Percentiles rank a stretch among this genome's conserved stretches.
phyloP scores from a whole-genome alignment of 139 green algal species.

The Protoeuglena noctilucae region DNA sequence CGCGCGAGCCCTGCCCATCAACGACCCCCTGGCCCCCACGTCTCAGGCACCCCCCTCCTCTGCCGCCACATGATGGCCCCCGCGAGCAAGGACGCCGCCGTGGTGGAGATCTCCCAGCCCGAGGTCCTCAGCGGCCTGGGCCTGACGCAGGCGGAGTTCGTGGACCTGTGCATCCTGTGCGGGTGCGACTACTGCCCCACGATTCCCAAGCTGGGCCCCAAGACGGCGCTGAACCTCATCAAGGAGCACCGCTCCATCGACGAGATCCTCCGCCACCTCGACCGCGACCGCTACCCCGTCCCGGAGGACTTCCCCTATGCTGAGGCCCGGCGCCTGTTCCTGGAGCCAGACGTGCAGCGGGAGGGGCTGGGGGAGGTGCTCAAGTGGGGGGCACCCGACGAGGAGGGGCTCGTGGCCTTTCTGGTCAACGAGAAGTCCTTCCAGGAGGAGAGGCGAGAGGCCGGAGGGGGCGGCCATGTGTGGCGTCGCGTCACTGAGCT shows the following conservation, averaged over 20 bases:
- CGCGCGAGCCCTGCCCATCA: no score
- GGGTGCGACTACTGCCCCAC: conserved; percentile 87
- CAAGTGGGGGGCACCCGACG: conserved; percentile 76
- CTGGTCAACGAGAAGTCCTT: conserved; percentile 88
- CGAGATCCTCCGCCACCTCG: conserved; percentile 29
- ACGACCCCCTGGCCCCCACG: no score
- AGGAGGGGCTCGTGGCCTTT: conserved; percentile 79
- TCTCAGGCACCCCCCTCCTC: no score
- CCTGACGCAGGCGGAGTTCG: conserved; percentile 68
- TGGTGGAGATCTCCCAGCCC: conserved; percentile 72
- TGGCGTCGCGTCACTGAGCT: no score
- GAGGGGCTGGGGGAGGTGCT: conserved; percentile 19
- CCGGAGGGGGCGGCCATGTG: conserved; percentile 1
- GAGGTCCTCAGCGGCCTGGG: conserved; percentile 44
- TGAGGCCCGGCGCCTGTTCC: conserved; percentile 31
- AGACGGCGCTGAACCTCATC: conserved; percentile 65
- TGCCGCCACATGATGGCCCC: not conserved
- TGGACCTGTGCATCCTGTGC: conserved; percentile 97
- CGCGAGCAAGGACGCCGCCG: conserved; percentile 3
- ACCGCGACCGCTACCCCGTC: conserved; percentile 40
- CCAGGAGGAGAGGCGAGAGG: conserved; percentile 68
- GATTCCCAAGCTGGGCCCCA: conserved; percentile 66
- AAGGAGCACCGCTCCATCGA: conserved; percentile 36
- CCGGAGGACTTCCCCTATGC: conserved; percentile 65
- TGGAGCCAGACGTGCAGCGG: conserved; percentile 28